These are phyloP conservation scores for Ocimum tenuiflorum DNA, from an alignment of 257 asterid genomes.

Conservation along the genomic window DNA sequence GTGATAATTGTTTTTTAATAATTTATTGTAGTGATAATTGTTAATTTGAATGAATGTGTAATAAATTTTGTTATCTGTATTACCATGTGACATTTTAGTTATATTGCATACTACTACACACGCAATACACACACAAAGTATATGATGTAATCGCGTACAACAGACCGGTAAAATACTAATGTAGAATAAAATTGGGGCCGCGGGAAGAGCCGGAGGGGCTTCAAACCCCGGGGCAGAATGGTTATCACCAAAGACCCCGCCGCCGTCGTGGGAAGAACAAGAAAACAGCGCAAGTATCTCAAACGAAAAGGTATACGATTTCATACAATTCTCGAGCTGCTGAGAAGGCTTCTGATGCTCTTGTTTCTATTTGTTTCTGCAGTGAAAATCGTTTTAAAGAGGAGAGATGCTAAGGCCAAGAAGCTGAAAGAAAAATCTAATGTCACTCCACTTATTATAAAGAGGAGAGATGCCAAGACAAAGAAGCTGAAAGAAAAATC, in stretches of 20 bases:
- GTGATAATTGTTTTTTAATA: too few relatives aligned
- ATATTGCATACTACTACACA: too few relatives aligned
- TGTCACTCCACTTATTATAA: slow-evolving; percentile 54
- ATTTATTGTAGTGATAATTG: too few relatives aligned
- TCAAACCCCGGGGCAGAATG: slow-evolving; percentile 6
- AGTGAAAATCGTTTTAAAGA: slow-evolving; percentile 36
- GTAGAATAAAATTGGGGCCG: not conserved
- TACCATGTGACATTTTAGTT: too few relatives aligned
- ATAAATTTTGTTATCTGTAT: too few relatives aligned
- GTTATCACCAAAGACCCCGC: slow-evolving; percentile 2
- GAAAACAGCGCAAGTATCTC: slow-evolving; percentile 33
- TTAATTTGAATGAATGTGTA: too few relatives aligned
- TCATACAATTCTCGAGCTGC: not conserved
- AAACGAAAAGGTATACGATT: slow-evolving; percentile 40
- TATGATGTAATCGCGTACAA: too few relatives aligned
- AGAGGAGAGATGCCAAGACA: slow-evolving; percentile 22
- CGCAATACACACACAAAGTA: too few relatives aligned
- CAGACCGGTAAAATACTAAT: too few relatives aligned
- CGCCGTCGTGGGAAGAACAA: slow-evolving; percentile 1
- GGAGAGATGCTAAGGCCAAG: slow-evolving; percentile 18
- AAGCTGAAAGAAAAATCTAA: slow-evolving; percentile 28
- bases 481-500: slow-evolving; percentile 22
- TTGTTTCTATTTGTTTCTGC: not conserved
- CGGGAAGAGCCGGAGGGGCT: not conserved
- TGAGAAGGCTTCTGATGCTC: not conserved